Conservation (phyloP, 2,329 filamentous ascomycete species). For the Xylaria sp. region DNA sequence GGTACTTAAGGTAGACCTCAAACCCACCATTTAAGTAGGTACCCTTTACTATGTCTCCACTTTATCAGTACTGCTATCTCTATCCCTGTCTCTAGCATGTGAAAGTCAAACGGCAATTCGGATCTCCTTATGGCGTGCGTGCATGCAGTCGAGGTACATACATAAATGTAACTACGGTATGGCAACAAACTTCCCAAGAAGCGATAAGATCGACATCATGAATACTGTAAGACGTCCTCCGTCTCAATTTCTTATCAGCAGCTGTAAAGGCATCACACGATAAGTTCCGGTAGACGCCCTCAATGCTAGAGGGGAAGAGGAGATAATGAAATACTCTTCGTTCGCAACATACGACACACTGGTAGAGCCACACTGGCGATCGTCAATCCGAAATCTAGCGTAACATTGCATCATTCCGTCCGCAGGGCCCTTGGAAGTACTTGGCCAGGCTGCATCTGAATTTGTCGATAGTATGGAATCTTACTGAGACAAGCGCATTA, state of each 20-base stretch:
- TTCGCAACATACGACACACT: background rate
- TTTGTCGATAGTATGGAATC: slow-evolving; percentile 13
- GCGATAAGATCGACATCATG: background rate
- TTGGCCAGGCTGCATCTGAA: background rate
- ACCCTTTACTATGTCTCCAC: slow-evolving; percentile 14
- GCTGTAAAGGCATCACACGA: too few species aligned
- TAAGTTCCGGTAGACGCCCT: too few species aligned
- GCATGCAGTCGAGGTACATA: background rate
- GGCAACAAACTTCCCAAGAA: background rate
- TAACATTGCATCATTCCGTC: slow-evolving; percentile 25
- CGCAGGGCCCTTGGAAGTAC: background rate
- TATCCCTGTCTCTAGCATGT: slow-evolving; percentile 38
- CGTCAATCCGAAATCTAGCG: background rate
- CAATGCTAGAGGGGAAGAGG: too few species aligned
- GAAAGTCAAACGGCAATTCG: slow-evolving; percentile 28
- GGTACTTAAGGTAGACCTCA: background rate
- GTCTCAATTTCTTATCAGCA: background rate
- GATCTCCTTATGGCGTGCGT: slow-evolving; percentile 1
- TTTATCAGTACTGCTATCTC: slow-evolving; percentile 28
- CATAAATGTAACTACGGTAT: background rate
- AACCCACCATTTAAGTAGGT: background rate
- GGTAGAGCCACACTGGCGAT: background rate
- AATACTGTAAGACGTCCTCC: background rate
- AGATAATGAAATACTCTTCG: background rate
- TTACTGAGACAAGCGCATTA: slow-evolving; percentile 24